These are phyloP conservation scores for Mariannaea sp. DNA, from an alignment of 2,329 filamentous ascomycete species.

Conservation along the genomic window DNA sequence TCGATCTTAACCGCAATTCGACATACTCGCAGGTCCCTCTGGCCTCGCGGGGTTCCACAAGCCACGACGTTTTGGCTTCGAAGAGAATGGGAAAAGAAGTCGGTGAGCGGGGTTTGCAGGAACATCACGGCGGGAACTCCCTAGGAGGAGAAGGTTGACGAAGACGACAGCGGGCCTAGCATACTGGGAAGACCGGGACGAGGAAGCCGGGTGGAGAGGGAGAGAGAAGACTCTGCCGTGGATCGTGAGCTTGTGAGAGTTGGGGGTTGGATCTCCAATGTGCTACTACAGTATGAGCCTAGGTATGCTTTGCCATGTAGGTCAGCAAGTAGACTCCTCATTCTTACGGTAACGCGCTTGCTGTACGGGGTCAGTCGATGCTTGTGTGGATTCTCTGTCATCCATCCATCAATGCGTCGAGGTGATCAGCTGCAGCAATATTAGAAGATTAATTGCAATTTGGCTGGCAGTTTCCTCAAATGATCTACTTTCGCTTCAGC, in stretches of 20 bases:
- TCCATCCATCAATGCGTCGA: too few relatives aligned
- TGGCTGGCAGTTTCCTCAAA: background rate
- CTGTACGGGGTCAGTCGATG: too few relatives aligned
- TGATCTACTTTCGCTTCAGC: constrained; percentile 8
- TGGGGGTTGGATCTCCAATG: background rate
- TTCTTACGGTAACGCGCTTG: too few relatives aligned
- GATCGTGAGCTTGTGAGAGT: background rate
- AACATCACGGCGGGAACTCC: constrained; percentile 33
- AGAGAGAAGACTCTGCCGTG: background rate
- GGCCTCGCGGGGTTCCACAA: constrained; percentile 7
- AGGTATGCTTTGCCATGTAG: too few relatives aligned
- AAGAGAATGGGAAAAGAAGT: constrained; percentile 27
- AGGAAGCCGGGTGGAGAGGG: too few relatives aligned
- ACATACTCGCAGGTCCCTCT: background rate
- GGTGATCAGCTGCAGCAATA: too few relatives aligned
- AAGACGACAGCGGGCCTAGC: background rate
- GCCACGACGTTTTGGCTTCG: constrained; percentile 3
- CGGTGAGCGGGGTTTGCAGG: constrained; percentile 38
- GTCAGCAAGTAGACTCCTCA: too few relatives aligned
- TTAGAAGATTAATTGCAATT: background rate
- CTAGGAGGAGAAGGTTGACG: constrained; percentile 25
- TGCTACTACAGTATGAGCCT: too few relatives aligned
- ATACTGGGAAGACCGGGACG: background rate
- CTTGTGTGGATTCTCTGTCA: too few relatives aligned
- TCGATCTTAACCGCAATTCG: background rate